Evolutionary conservation across 768 basidiomycete genomes (phyloP).

Genomic region (Suillus discolor): DNA sequence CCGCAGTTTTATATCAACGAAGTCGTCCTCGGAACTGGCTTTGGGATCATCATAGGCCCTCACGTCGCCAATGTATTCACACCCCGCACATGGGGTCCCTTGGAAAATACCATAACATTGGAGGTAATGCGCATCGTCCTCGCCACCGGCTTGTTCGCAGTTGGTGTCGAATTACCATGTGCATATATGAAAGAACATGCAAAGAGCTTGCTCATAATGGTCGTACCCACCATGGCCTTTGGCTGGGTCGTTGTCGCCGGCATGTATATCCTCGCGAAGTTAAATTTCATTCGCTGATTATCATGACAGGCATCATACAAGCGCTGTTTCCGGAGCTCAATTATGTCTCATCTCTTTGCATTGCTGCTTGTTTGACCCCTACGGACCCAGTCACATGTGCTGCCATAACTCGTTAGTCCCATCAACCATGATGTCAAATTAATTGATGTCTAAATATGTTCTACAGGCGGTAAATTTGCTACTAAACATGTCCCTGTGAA

Average conservation of each 20-base stretch:
- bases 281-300: background rate
- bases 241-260: conserved; percentile 82
- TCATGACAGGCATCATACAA: conserved; percentile 59
- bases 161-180: conserved; percentile 90
- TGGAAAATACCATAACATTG: conserved; percentile 66
- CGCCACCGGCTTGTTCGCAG: conserved; percentile 90
- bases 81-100: conserved; percentile 70
- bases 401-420: conserved; percentile 63
- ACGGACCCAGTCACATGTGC: conserved; percentile 96
- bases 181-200: conserved; percentile 84
- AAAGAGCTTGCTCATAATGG: conserved; percentile 66
- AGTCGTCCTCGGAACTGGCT: conserved; percentile 85
- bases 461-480: conserved; percentile 71
- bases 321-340: conserved; percentile 71
- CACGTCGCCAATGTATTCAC: conserved; percentile 71
- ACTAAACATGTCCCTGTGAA: conserved; percentile 69
- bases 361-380: conserved; percentile 89
- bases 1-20: conserved; percentile 84
- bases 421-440: background rate
- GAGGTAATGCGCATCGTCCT: conserved; percentile 90
- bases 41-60: conserved; percentile 66
- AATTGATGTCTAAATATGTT: background rate
- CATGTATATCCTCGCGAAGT: conserved; percentile 27
- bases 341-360: conserved; percentile 77
- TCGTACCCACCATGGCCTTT: conserved; percentile 83